These are phyloP conservation scores for Komagataella phaffii DNA, from an alignment of 805 yeast genomes.

Conservation along the genomic window DNA sequence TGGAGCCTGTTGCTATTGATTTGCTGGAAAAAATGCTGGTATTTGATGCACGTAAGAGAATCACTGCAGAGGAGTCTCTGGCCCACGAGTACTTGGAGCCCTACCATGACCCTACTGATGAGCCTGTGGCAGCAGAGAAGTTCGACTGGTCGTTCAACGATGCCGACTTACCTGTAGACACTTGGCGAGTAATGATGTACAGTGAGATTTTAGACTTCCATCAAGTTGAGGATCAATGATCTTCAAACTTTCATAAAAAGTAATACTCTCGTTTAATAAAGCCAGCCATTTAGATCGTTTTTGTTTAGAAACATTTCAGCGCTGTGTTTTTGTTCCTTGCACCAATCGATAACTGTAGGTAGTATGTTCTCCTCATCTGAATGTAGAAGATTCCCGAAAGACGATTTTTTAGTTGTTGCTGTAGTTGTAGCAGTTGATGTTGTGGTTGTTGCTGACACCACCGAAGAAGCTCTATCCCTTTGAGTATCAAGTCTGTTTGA, in stretches of 20 bases:
- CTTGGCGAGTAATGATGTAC: conserved; percentile 99
- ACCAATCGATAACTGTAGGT: background rate
- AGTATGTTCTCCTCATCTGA: background rate
- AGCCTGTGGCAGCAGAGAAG: conserved; percentile 83
- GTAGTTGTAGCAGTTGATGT: background rate
- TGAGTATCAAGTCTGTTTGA: background rate
- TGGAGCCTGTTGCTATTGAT: conserved; percentile 81
- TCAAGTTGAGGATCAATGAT: conserved; percentile 45
- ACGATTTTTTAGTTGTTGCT: background rate
- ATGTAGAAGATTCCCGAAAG: background rate
- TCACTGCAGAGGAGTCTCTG: conserved; percentile 83
- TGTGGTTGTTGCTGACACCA: background rate
- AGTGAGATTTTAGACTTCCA: conserved; percentile 94
- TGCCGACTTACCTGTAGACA: conserved; percentile 93
- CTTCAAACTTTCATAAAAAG: conserved; percentile 8
- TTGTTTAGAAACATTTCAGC: background rate
- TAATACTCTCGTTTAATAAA: conserved; percentile 7
- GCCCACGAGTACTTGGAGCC: conserved; percentile 87
- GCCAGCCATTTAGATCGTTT: background rate
- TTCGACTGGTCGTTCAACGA: conserved; percentile 98
- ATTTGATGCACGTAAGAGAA: conserved; percentile 89
- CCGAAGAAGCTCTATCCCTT: background rate
- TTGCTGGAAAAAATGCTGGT: conserved; percentile 80
- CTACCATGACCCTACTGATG: conserved; percentile 95
- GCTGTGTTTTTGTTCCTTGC: background rate